phyloP scores from a whole-genome alignment of 768 basidiomycete genomes.

The Boletus rufocinnamomeus region DNA sequence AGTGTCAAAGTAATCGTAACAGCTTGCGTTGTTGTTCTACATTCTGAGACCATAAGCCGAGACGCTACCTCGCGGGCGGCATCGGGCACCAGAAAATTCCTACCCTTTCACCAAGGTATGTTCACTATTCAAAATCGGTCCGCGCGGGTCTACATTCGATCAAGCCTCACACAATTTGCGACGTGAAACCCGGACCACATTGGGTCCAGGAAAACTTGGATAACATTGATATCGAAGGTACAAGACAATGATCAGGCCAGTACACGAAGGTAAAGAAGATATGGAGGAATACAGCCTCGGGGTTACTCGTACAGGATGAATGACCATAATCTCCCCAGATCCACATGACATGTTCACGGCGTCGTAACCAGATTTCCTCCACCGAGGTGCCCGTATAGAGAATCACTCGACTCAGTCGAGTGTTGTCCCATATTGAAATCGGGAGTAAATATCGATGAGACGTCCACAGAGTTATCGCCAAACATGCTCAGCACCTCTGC shows the following conservation, averaged over 20 bases:
- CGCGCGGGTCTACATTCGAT: too few species aligned
- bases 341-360: constrained; percentile 21
- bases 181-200: too few species aligned
- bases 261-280: constrained; percentile 13
- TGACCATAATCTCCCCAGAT: constrained; percentile 4
- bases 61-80: too few species aligned
- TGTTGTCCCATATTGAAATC: constrained; percentile 34
- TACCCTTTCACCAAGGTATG: too few species aligned
- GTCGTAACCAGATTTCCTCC: constrained; percentile 29
- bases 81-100: too few species aligned
- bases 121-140: too few species aligned
- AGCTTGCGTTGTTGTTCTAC: too few species aligned
- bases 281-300: constrained; percentile 7
- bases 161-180: too few species aligned
- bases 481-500: constrained; percentile 66
- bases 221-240: constrained; percentile 4
- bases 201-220: too few species aligned
- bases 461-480: constrained; percentile 43
- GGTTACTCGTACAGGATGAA: constrained; percentile 21
- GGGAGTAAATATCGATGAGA: constrained; percentile 35
- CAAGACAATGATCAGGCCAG: not conserved
- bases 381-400: constrained; percentile 30
- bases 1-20: too few species aligned
- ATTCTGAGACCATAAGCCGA: too few species aligned
- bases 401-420: constrained; percentile 28